Evolutionary conservation across 2,329 filamentous ascomycete species (phyloP).

Genomic region (Chaetomiaceae sp.): DNA sequence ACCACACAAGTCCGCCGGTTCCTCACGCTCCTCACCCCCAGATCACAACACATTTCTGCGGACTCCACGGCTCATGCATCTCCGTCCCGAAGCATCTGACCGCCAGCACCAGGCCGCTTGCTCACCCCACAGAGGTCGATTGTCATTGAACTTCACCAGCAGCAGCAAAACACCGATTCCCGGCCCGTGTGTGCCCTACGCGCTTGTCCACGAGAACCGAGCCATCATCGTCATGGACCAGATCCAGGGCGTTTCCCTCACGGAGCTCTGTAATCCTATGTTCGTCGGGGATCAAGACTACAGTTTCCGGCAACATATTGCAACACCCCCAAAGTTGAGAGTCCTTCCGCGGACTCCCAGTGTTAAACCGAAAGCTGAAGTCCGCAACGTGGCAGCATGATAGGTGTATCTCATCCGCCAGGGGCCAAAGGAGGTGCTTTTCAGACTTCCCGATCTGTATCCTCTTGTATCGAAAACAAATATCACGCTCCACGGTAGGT

Average conservation of each 20-base stretch:
- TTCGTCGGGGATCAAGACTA: neutral
- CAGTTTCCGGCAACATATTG: neutral
- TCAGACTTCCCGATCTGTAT: too few species aligned
- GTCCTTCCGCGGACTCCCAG: too few species aligned
- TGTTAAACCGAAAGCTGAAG: too few species aligned
- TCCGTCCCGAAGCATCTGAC: constrained; percentile 2
- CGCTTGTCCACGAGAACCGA: constrained; percentile 37
- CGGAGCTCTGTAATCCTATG: constrained; percentile 12
- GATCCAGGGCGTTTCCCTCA: constrained; percentile 26
- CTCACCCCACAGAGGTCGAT: constrained; percentile 11
- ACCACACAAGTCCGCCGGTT: neutral
- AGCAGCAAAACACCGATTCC: constrained; percentile 34
- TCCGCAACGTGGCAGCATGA: too few species aligned
- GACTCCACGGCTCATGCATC: neutral
- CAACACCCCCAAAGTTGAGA: too few species aligned
- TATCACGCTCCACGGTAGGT: too few species aligned
- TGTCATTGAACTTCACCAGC: neutral
- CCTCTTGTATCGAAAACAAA: too few species aligned
- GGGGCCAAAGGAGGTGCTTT: too few species aligned
- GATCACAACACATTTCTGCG: neutral
- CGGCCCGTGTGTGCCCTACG: constrained; percentile 41
- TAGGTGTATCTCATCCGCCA: too few species aligned
- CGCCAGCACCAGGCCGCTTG: neutral
- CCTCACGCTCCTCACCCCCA: neutral
- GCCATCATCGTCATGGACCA: constrained; percentile 46